These are phyloP conservation scores for Mucor lusitanicus DNA, from an alignment of 371 early-diverging fungal species.

Conservation along the genomic window DNA sequence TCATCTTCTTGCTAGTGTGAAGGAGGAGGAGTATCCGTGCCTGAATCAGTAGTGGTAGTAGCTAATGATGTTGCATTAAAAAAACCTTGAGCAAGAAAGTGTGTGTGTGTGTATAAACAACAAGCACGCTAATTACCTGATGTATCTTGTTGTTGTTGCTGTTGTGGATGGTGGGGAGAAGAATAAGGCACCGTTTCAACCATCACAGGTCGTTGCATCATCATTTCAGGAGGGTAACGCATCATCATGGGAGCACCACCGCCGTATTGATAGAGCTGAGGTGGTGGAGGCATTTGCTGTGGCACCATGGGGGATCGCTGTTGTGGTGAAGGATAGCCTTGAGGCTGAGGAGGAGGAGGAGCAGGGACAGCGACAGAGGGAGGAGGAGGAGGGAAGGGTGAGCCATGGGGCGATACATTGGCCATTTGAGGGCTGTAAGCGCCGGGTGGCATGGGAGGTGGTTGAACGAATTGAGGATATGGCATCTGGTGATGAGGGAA, in stretches of 20 bases:
- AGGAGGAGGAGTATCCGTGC: constrained; percentile 7
- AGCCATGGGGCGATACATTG: constrained; percentile 46
- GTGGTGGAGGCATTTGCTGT: constrained; percentile 50
- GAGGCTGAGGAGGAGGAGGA: background rate
- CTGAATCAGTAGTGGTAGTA: background rate
- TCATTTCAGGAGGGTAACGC: constrained; percentile 57
- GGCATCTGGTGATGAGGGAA: constrained; percentile 39
- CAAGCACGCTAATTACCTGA: constrained; percentile 2
- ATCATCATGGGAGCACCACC: constrained; percentile 57
- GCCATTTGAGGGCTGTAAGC: constrained; percentile 51
- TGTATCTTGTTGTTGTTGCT: background rate
- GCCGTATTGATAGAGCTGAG: constrained; percentile 58
- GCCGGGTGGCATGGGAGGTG: constrained; percentile 40
- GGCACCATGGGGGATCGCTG: constrained; percentile 52
- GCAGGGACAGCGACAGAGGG: background rate
- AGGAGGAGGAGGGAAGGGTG: constrained; percentile 32
- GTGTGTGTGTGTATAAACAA: too few relatives aligned
- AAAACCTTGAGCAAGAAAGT: background rate
- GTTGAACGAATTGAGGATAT: constrained; percentile 51
- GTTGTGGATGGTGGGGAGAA: constrained; percentile 24
- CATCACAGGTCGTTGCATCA: constrained; percentile 44
- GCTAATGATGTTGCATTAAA: background rate
- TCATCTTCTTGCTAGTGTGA: constrained; percentile 1
- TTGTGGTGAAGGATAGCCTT: constrained; percentile 52
- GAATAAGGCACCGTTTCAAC: constrained; percentile 30